Evolutionary conservation across 108 stramenopile species (phyloP), one percentile per base, ranked within the genome.

Genomic region (Epithemia pelagica): DNA sequence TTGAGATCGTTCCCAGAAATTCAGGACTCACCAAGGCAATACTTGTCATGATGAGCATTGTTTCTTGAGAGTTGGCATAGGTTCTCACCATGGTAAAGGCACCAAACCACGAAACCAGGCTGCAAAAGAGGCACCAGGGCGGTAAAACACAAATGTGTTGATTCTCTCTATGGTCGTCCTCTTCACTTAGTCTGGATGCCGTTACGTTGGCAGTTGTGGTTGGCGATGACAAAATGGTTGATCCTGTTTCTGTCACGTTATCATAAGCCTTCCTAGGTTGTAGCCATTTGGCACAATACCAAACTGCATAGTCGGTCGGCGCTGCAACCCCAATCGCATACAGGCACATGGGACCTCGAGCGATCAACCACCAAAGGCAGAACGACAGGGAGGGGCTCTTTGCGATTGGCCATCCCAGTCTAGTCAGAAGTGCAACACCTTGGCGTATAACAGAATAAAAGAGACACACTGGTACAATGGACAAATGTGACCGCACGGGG

Each of bases 51-150:
- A 94, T 52, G 46, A 83, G 65, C 56, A 70, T 32, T 32, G 89
- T 76, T 74, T 68, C 58, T 59, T 68, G 65, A 2, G 84, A 84
- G 70, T 94, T 94, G 69, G 86, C 80, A 68, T 89, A 91, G 8
- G 88, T 94, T 52, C 92, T 72, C 26, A 87, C 65, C 63, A 94
- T 67, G 5, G 89, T 80, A 64, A 88, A 94, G 55, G 81, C 92
- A 72, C 85, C 69, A 64, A 94, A 91, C 92, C 92, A 91, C 2
- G 86, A 58, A 68, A 70, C 59, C 32, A 79, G 22, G 33, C 52
- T 60, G 37, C 75, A 66, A 54, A 69, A 72, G 20, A 75, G 25
- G 55, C 65, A 64, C 69, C 69, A 70, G 66, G 68, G 69, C 15
- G 58, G 60, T 21, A 66, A 24, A 29, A 33, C 15, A 24, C 21